Conservation (phyloP, 768 basidiomycete species). For the Peribolospora baueri region DNA sequence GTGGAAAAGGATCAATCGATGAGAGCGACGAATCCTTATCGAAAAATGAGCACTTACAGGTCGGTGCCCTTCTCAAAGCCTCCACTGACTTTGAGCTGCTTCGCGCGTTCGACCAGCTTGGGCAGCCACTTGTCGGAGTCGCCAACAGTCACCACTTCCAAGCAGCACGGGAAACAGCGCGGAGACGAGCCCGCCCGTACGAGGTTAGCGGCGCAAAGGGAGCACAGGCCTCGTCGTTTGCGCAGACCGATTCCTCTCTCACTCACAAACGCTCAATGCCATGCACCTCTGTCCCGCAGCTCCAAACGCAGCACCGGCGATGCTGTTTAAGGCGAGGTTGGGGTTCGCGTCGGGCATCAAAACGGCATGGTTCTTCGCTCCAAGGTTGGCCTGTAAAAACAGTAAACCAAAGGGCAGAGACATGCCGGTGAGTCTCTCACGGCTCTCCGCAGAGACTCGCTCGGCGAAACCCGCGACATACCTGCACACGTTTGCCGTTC, state of each 20-base stretch:
- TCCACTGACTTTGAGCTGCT: constrained; percentile 54
- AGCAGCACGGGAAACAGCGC: no score
- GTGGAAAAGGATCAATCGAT: neutral
- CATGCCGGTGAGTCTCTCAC: no score
- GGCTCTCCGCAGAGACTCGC: no score
- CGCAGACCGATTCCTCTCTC: neutral
- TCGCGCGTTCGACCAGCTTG: constrained; percentile 57
- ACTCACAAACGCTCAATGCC: constrained; percentile 71
- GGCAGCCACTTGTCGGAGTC: constrained; percentile 54
- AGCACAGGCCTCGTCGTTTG: no score
- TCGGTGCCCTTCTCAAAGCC: constrained; percentile 76
- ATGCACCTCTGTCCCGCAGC: constrained; percentile 96
- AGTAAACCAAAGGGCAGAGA: neutral
- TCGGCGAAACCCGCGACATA: constrained; percentile 24
- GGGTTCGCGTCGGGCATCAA: constrained; percentile 40
- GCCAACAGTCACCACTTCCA: constrained; percentile 44
- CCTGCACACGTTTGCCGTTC: constrained; percentile 56
- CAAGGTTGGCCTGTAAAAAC: constrained; percentile 38
- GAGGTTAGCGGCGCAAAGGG: no score
- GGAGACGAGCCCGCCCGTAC: no score
- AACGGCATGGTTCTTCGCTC: constrained; percentile 49
- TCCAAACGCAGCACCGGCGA: constrained; percentile 82
- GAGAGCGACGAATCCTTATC: constrained; percentile 18
- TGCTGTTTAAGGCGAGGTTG: constrained; percentile 71
- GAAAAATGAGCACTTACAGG: constrained; percentile 30